These are phyloP conservation scores for Tolypocladium ophioglossoides DNA, from an alignment of 2,329 filamentous ascomycete genomes.

Conservation along the genomic window DNA sequence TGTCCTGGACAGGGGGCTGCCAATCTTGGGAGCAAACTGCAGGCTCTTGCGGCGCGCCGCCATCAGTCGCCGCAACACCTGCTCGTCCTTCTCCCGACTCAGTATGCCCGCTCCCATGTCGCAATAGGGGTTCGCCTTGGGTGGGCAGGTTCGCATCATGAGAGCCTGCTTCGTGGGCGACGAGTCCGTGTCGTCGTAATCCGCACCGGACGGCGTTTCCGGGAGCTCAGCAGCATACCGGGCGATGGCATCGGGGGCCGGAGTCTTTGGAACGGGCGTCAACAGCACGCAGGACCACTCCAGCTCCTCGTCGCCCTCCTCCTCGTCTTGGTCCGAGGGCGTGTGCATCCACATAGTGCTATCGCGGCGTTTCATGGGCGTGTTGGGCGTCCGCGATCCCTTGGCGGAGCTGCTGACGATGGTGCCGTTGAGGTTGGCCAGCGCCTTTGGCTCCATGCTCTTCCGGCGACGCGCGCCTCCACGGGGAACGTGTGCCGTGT, in stretches of 20 bases:
- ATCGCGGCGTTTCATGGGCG: constrained; percentile 40
- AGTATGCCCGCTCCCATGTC: constrained; percentile 35
- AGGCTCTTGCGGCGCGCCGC: constrained; percentile 66
- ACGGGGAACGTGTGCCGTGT: constrained; percentile 55
- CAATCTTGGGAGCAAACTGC: constrained; percentile 66
- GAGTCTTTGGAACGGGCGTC: constrained; percentile 48
- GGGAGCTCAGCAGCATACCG: constrained; percentile 41
- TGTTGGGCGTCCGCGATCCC: constrained; percentile 30
- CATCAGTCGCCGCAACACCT: constrained; percentile 52
- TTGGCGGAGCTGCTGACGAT: constrained; percentile 36
- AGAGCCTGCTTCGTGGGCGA: constrained; percentile 26
- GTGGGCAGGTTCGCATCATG: constrained; percentile 43
- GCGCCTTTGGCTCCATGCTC: constrained; percentile 67
- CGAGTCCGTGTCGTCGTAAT: constrained; percentile 19
- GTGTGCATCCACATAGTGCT: constrained; percentile 46
- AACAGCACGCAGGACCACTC: constrained; percentile 34
- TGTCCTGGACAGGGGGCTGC: constrained; percentile 55
- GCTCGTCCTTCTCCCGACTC: constrained; percentile 41
- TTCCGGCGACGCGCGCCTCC: constrained; percentile 64
- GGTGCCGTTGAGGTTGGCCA: constrained; percentile 59
- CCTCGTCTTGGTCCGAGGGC: constrained; percentile 33
- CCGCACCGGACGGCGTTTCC: constrained; percentile 29
- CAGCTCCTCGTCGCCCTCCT: constrained; percentile 26
- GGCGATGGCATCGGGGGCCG: constrained; percentile 43
- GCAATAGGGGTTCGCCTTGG: constrained; percentile 29